phyloP scores from a whole-genome alignment of 768 basidiomycete genomes.

The Xerocomellus intermedius region DNA sequence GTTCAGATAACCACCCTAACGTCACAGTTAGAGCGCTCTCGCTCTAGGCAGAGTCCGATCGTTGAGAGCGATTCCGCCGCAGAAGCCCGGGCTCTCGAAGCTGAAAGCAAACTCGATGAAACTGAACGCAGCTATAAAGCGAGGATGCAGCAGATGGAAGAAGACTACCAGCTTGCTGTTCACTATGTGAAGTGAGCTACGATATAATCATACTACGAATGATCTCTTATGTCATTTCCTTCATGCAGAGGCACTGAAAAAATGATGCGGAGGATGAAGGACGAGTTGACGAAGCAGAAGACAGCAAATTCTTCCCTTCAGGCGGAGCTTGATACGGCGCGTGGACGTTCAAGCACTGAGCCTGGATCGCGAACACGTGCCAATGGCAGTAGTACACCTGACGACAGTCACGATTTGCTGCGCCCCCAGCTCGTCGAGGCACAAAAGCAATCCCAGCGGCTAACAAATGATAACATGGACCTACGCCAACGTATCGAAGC shows the following conservation, averaged over 20 bases:
- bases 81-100: conserved; percentile 56
- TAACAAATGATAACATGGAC: conserved; percentile 74
- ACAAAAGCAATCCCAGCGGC: conserved; percentile 71
- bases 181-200: conserved; percentile 89
- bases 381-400: conserved; percentile 81
- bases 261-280: conserved; percentile 95
- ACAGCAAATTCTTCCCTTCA: conserved; percentile 75
- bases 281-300: conserved; percentile 92
- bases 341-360: conserved; percentile 57
- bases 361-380: conserved; percentile 48
- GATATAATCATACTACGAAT: conserved; percentile 18
- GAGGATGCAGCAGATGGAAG: conserved; percentile 85
- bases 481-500: conserved; percentile 67
- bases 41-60: conserved; percentile 55
- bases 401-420: conserved; percentile 63
- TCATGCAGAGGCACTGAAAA: conserved; percentile 86
- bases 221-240: conserved; percentile 16
- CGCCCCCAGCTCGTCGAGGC: conserved; percentile 74
- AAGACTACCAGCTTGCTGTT: conserved; percentile 94
- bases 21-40: conserved; percentile 63
- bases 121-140: conserved; percentile 75
- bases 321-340: conserved; percentile 71
- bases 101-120: conserved; percentile 78
- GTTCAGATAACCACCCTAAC: conserved; percentile 63
- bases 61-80: conserved; percentile 36